Evolutionary conservation across 768 basidiomycete species (phyloP).

Genomic region (Calocybe gangraenosa): DNA sequence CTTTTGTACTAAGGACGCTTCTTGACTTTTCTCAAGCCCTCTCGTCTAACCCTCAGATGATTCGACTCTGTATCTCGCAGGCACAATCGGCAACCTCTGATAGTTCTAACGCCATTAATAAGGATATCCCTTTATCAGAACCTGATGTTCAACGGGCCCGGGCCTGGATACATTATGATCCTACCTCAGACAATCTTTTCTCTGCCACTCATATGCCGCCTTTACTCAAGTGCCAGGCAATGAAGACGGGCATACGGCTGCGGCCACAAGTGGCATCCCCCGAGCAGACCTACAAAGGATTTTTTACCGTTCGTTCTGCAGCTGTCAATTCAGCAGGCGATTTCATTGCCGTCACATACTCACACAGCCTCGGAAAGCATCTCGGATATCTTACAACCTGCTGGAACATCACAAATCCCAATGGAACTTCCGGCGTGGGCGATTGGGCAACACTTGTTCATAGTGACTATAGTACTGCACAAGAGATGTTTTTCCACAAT

Average conservation of each 20-base stretch:
- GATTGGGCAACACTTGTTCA: too few species aligned
- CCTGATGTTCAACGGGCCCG: background rate
- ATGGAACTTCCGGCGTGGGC: too few species aligned
- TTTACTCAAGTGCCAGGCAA: background rate
- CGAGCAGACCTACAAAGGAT: background rate
- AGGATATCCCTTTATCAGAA: background rate
- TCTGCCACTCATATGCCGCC: too few species aligned
- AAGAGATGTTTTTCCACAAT: too few species aligned
- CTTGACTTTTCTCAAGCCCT: background rate
- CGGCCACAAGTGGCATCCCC: background rate
- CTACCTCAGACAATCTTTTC: background rate
- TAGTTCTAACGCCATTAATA: background rate
- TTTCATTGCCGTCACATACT: background rate
- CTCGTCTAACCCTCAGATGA: background rate
- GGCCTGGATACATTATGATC: background rate
- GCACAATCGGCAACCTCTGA: background rate
- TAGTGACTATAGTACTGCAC: too few species aligned
- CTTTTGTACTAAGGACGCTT: too few species aligned
- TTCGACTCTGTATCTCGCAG: background rate
- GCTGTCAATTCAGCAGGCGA: background rate
- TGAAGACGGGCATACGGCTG: background rate
- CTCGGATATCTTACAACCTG: background rate
- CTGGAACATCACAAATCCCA: background rate
- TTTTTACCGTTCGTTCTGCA: background rate
- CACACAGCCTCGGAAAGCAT: background rate